Conservation (phyloP, 768 basidiomycete species). For the Mycena metata region DNA sequence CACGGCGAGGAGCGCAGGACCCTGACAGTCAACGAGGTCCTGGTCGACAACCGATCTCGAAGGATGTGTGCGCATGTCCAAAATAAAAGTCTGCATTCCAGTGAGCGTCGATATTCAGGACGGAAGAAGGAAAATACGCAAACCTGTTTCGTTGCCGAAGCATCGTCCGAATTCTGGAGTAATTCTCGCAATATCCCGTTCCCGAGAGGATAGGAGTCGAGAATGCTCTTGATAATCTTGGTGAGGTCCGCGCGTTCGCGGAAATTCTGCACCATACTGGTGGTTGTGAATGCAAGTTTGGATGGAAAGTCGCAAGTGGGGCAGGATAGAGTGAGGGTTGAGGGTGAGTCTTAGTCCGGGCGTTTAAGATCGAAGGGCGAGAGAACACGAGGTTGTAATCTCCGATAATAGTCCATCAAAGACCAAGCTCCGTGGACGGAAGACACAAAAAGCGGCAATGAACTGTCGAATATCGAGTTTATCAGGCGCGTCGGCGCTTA, state of each 20-base stretch:
- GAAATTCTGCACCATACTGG: conserved; percentile 28
- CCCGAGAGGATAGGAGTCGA: conserved; percentile 43
- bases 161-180: conserved; percentile 48
- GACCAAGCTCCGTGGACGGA: not conserved
- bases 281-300: not conserved
- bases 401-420: conserved; percentile 25
- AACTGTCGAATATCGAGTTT: not conserved
- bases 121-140: not conserved
- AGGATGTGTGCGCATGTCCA: conserved; percentile 44
- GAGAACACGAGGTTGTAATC: conserved; percentile 27
- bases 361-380: conserved; percentile 17
- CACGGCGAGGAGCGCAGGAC: conserved; percentile 46
- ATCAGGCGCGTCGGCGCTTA: too few species aligned
- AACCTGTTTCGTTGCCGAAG: conserved; percentile 43
- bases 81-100: conserved; percentile 42
- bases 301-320: not conserved
- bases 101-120: not conserved
- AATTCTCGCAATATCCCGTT: conserved; percentile 45
- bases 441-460: not conserved
- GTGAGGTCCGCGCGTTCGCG: conserved; percentile 36
- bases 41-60: conserved; percentile 35
- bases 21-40: conserved; percentile 42
- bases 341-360: conserved; percentile 2
- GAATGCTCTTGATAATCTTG: conserved; percentile 40
- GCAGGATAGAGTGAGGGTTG: not conserved